phyloP scores from a whole-genome alignment of 345 rosid genomes.

The Luvunga scandens region DNA sequence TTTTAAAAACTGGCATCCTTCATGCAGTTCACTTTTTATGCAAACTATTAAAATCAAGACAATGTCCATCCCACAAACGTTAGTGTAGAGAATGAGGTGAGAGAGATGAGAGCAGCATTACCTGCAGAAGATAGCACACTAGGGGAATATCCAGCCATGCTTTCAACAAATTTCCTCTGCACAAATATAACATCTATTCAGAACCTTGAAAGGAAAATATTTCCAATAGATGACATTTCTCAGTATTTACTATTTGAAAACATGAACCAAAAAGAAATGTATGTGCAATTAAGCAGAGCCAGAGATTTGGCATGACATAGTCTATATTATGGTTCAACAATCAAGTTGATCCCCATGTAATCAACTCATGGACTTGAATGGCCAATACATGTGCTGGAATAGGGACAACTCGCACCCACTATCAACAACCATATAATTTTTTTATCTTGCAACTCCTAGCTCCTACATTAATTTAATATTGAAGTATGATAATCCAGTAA shows the following conservation, averaged over 20 bases:
- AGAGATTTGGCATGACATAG: not conserved
- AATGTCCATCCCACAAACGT: not conserved
- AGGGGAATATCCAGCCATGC: constrained; percentile 99
- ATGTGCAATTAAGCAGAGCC: not conserved
- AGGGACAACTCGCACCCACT: not conserved
- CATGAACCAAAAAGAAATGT: not conserved
- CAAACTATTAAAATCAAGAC: not conserved
- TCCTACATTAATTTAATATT: not conserved
- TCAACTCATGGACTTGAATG: not conserved
- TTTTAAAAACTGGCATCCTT: constrained; percentile 1
- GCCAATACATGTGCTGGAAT: not conserved
- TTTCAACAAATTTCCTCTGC: constrained; percentile 99
- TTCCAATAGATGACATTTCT: not conserved
- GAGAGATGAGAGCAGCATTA: constrained; percentile 17
- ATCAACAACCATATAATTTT: not conserved
- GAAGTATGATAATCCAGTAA: not conserved
- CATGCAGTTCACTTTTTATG: not conserved
- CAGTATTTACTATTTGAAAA: not conserved
- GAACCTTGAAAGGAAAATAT: not conserved
- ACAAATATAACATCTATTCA: constrained; percentile 15
- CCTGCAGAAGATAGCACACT: constrained; percentile 98
- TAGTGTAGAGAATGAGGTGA: not conserved
- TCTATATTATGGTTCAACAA: not conserved
- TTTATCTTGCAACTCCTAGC: not conserved
- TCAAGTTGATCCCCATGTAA: not conserved